Conservation (phyloP, 305 asterid genomes). For the Ajuga reptans region DNA sequence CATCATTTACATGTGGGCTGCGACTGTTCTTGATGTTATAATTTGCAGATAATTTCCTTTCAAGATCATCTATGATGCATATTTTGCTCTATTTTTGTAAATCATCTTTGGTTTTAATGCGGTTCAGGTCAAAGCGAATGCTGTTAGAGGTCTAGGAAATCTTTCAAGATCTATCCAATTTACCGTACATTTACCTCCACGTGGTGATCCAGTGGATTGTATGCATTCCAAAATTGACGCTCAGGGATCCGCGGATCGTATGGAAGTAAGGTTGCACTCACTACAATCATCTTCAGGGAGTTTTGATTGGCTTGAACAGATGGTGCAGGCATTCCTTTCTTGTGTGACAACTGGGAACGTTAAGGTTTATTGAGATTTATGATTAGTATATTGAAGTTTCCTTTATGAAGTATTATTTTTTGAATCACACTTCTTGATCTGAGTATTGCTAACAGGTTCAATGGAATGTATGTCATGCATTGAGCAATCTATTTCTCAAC, state of each 20-base stretch:
- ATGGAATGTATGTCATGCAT: constrained; percentile 92
- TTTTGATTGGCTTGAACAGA: constrained; percentile 59
- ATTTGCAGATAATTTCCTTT: neutral
- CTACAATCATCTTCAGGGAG: constrained; percentile 33
- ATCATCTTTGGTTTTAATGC: constrained; percentile 13
- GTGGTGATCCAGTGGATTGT: constrained; percentile 27
- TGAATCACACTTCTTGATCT: constrained; percentile 17
- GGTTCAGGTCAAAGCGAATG: constrained; percentile 82
- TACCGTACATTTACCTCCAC: constrained; percentile 29
- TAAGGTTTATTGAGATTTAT: constrained; percentile 46
- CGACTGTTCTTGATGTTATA: neutral
- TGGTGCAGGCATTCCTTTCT: constrained; percentile 91
- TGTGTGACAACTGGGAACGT: constrained; percentile 93
- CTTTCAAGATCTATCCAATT: constrained; percentile 63
- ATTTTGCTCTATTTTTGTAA: constrained; percentile 11
- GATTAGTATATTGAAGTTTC: constrained; percentile 3
- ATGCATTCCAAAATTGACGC: constrained; percentile 19
- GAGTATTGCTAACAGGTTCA: constrained; percentile 60
- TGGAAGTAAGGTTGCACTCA: constrained; percentile 29
- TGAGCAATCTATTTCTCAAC: constrained; percentile 84
- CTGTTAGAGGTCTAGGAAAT: constrained; percentile 92
- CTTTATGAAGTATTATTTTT: constrained; percentile 10
- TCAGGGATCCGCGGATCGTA: constrained; percentile 29
- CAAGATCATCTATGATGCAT: constrained; percentile 12
- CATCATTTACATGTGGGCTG: neutral